A percentile compares a stretch with the other conserved stretches of the same genome.
These are phyloP conservation scores for Capniomyces stellatus DNA, from an alignment of 371 early-diverging fungal genomes.

Conservation along the genomic window DNA sequence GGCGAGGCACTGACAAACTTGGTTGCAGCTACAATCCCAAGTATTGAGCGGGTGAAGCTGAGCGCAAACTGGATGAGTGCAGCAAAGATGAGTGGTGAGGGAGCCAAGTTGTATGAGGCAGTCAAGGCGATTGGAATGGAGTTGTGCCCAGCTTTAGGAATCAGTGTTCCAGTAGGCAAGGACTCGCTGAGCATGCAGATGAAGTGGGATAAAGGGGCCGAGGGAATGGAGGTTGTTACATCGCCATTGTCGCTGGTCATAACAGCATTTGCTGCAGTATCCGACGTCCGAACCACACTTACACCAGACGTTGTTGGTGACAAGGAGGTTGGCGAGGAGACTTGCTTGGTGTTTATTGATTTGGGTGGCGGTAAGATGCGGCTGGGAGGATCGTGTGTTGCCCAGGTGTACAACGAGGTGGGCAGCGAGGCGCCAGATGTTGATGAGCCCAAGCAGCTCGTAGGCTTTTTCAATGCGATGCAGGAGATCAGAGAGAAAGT, in stretches of 20 bases:
- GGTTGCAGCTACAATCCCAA: constrained; percentile 63
- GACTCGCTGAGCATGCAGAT: constrained; percentile 98
- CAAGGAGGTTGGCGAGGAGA: constrained; percentile 21
- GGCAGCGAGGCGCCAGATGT: constrained; percentile 75
- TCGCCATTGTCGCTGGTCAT: constrained; percentile 80
- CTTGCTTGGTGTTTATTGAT: constrained; percentile 62
- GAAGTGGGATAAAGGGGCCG: constrained; percentile 39
- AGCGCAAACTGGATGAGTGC: constrained; percentile 97
- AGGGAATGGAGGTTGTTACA: constrained; percentile 33
- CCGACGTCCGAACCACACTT: constrained; percentile 59
- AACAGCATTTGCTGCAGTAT: constrained; percentile 78
- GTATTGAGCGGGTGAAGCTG: constrained; percentile 49
- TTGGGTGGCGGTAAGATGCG: constrained; percentile 66
- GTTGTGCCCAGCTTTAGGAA: constrained; percentile 75
- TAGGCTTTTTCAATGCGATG: constrained; percentile 60
- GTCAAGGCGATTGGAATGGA: constrained; percentile 85
- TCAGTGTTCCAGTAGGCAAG: constrained; percentile 94
- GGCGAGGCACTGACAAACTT: constrained; percentile 81
- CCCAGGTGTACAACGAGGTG: constrained; percentile 79
- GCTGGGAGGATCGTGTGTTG: constrained; percentile 79
- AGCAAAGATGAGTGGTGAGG: constrained; percentile 77
- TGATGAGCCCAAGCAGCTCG: constrained; percentile 45
- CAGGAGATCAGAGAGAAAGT: constrained; percentile 28
- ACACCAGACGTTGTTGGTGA: constrained; percentile 55
- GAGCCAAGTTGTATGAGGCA: constrained; percentile 77